These are phyloP conservation scores for Acrodontium crateriforme DNA, from an alignment of 2,329 filamentous ascomycete genomes.

Conservation along the genomic window DNA sequence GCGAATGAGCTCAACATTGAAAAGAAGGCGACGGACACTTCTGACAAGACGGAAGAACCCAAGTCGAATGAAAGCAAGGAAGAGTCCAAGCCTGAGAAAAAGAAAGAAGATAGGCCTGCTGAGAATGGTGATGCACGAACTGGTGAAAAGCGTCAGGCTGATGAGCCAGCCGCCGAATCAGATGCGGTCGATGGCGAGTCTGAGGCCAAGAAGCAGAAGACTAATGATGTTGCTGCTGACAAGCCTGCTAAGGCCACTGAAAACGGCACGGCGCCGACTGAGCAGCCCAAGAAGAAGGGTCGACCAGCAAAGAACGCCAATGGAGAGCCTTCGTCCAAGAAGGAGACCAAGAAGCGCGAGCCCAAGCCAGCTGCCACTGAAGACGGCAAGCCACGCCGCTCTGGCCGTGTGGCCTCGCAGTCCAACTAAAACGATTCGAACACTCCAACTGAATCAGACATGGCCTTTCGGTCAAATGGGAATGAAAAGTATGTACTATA, in stretches of 20 bases:
- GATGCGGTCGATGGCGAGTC: constrained; percentile 14
- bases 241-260: constrained; percentile 19
- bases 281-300: constrained; percentile 28
- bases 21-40: constrained; percentile 19
- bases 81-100: constrained; percentile 8
- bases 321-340: constrained; percentile 20
- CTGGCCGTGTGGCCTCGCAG: constrained; percentile 25
- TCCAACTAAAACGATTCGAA: too few species aligned
- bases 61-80: constrained; percentile 9
- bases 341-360: constrained; percentile 28
- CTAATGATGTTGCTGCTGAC: constrained; percentile 4
- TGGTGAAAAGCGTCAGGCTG: constrained; percentile 19
- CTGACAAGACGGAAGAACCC: constrained; percentile 9
- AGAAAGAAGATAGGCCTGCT: too few species aligned
- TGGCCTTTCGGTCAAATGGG: too few species aligned
- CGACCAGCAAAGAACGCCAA: constrained; percentile 27
- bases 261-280: constrained; percentile 10
- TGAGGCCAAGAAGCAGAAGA: constrained; percentile 17
- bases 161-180: constrained; percentile 15
- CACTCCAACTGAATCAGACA: too few species aligned
- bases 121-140: constrained; percentile 17
- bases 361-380: constrained; percentile 37
- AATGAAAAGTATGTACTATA: too few species aligned
- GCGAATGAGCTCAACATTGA: constrained; percentile 47
- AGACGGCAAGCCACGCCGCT: constrained; percentile 34